Percentiles rank a stretch among this genome's conserved stretches.
phyloP scores from a whole-genome alignment of 2,329 filamentous ascomycete species.

The Talaromyces islandicus region DNA sequence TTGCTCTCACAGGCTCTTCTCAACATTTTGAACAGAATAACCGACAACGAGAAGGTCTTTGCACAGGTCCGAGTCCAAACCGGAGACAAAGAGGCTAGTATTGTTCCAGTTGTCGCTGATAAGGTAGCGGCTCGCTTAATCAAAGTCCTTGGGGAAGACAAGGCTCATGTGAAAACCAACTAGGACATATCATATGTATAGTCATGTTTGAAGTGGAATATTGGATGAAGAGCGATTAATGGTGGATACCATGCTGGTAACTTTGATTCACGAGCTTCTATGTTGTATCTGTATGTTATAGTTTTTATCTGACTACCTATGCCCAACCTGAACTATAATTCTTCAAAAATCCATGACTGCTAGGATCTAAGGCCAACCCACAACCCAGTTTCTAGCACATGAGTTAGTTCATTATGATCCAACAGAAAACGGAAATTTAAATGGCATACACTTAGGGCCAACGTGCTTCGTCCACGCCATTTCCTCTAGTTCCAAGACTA shows the following conservation, averaged over 20 bases:
- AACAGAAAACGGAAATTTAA: neutral
- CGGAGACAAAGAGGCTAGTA: neutral
- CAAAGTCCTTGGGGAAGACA: neutral
- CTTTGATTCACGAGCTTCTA: neutral
- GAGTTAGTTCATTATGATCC: neutral
- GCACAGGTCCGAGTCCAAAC: neutral
- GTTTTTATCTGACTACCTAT: neutral
- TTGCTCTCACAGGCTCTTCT: neutral
- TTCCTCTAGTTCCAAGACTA: slow-evolving; percentile 46
- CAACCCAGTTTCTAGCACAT: neutral
- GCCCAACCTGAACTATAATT: neutral
- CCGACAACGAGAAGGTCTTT: slow-evolving; percentile 3
- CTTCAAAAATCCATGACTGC: neutral
- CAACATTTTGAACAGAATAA: slow-evolving; percentile 1
- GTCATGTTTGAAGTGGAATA: neutral
- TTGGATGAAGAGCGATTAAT: neutral
- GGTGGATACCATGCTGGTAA: neutral
- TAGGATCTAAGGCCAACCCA: neutral
- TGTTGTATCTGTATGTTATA: neutral
- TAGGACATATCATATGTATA: neutral
- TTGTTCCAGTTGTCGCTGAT: neutral
- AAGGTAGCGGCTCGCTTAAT: neutral
- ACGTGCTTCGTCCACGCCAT: slow-evolving; percentile 43
- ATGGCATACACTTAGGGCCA: slow-evolving; percentile 39
- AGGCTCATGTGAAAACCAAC: neutral